Conservation (phyloP, 2,329 filamentous ascomycete genomes). For the Dactylellina sp. region DNA sequence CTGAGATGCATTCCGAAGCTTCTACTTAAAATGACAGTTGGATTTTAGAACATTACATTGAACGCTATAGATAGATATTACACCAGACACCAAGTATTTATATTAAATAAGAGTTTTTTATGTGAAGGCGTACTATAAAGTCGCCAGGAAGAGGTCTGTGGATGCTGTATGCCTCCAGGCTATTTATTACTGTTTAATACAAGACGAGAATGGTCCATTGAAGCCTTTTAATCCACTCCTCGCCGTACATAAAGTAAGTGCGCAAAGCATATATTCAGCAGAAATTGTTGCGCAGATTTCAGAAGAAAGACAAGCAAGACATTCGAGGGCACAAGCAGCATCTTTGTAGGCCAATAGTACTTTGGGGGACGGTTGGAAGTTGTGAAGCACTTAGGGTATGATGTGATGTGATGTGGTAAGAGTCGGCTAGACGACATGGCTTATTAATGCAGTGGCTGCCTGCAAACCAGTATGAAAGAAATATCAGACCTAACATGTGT, state of each 20-base stretch:
- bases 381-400: too few relatives aligned
- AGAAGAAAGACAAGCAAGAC: conserved; percentile 2
- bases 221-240: conserved; percentile 66
- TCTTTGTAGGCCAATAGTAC: too few relatives aligned
- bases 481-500: too few relatives aligned
- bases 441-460: too few relatives aligned
- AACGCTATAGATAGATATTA: neutral
- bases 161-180: conserved; percentile 73
- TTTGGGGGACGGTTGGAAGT: too few relatives aligned
- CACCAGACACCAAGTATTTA: neutral
- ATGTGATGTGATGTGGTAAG: too few relatives aligned
- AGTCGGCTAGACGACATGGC: too few relatives aligned
- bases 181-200: conserved; percentile 67
- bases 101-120: conserved; percentile 61
- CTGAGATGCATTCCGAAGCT: conserved; percentile 1
- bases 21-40: neutral
- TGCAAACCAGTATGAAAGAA: too few relatives aligned
- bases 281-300: neutral
- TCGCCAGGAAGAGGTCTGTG: conserved; percentile 71
- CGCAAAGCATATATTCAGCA: neutral
- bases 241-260: conserved; percentile 1
- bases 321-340: neutral
- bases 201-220: conserved; percentile 67
- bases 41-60: neutral
- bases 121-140: conserved; percentile 72